These are phyloP conservation scores for Mortierella sp. DNA, from an alignment of 371 early-diverging fungal species.

Conservation along the genomic window DNA sequence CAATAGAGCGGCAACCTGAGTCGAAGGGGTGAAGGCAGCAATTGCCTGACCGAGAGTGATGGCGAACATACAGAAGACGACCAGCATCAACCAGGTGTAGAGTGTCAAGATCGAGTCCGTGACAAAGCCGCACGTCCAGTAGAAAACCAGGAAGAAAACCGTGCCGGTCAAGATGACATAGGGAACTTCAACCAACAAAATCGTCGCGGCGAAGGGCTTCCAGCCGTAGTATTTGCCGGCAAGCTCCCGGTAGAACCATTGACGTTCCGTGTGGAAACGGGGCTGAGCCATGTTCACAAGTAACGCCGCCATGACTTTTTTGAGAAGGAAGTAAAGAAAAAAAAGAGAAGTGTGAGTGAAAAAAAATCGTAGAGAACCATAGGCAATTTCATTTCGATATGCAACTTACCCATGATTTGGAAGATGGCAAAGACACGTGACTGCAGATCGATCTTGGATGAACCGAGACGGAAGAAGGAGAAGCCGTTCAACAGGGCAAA, in stretches of 20 bases:
- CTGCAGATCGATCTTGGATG: conserved; percentile 72
- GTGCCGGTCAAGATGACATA: conserved; percentile 69
- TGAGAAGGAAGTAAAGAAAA: not conserved
- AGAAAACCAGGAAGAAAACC: conserved; percentile 73
- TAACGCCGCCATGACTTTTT: conserved; percentile 65
- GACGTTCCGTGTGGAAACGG: conserved; percentile 79
- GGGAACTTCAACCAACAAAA: conserved; percentile 74
- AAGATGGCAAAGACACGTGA: conserved; percentile 83
- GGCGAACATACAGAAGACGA: conserved; percentile 74
- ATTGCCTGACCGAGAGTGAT: conserved; percentile 82
- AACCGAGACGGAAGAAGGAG: conserved; percentile 76
- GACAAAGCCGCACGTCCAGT: conserved; percentile 81
- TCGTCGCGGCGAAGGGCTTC: conserved; percentile 72
- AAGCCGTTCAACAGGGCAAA: conserved; percentile 81
- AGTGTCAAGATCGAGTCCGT: conserved; percentile 64
- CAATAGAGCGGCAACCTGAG: conserved; percentile 73
- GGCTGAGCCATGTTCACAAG: conserved; percentile 82
- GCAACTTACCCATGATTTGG: conserved; percentile 64
- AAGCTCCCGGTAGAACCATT: conserved; percentile 79
- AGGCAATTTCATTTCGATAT: no score
- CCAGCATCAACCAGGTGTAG: conserved; percentile 75
- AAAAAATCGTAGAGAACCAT: not conserved
- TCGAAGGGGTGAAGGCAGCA: conserved; percentile 74
- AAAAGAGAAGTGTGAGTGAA: not conserved
- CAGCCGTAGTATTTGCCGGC: conserved; percentile 82